A percentile compares a stretch with the other conserved stretches of the same genome.
Evolutionary conservation across 495 filamentous ascomycete species (phyloP).

Genomic region (Xylaria venustula): DNA sequence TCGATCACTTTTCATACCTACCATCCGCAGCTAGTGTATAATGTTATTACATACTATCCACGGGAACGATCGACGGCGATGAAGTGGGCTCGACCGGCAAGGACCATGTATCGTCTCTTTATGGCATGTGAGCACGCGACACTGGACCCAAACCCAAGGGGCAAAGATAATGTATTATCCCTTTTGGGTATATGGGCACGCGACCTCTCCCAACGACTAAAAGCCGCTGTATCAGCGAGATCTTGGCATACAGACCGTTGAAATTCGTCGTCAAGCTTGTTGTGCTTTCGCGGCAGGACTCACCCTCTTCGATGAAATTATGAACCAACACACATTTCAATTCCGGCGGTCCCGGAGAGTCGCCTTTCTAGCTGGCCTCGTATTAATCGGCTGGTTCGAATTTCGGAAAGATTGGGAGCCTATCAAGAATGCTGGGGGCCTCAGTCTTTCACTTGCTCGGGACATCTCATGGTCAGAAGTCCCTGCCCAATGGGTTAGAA

Average conservation of each 20-base stretch:
- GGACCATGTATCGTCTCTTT: too few species aligned
- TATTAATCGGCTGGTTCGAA: conserved; percentile 22
- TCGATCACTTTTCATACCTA: too few species aligned
- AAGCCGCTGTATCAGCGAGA: background rate
- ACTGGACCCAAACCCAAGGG: too few species aligned
- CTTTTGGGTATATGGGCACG: conserved; percentile 1
- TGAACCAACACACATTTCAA: background rate
- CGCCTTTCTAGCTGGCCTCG: conserved; percentile 12
- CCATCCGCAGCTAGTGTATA: background rate
- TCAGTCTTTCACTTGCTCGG: conserved; percentile 16
- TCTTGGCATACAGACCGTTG: background rate
- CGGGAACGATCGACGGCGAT: background rate
- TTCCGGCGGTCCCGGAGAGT: background rate
- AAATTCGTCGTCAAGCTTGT: background rate
- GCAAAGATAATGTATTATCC: background rate
- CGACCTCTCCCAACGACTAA: background rate
- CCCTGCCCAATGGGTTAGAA: conserved; percentile 22
- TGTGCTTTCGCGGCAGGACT: background rate
- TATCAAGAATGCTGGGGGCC: background rate
- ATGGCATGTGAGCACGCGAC: too few species aligned
- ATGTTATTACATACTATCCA: background rate
- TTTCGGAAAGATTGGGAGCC: conserved; percentile 18
- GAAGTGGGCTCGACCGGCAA: too few species aligned
- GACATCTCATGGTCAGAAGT: conserved; percentile 18
- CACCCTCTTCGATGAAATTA: background rate